Percentiles rank a stretch among this genome's conserved stretches.
Evolutionary conservation across 371 early-diverging fungal genomes (phyloP).

Genomic region (Entomophthora muscae): DNA sequence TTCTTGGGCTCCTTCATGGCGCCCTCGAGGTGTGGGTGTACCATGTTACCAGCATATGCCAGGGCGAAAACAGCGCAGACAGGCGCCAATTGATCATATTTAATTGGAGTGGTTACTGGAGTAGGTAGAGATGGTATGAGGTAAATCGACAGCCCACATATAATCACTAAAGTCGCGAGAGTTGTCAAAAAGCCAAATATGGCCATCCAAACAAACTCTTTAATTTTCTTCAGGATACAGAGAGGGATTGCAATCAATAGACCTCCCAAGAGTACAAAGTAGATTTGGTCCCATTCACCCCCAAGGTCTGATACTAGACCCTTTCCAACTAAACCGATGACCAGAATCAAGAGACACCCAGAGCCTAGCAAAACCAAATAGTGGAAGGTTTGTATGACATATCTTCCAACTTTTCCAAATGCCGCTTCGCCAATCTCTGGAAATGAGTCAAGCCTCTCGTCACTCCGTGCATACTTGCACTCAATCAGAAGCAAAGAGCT

Average conservation of each 20-base stretch:
- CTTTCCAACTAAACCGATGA: slow-evolving; percentile 18
- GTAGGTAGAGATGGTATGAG: neutral
- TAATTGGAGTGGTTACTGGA: slow-evolving; percentile 1
- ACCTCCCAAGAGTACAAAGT: neutral
- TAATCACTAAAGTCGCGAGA: neutral
- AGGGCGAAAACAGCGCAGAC: slow-evolving; percentile 41
- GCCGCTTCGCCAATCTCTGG: slow-evolving; percentile 20
- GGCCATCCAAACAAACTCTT: slow-evolving; percentile 5
- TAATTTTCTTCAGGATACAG: neutral
- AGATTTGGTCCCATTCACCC: neutral
- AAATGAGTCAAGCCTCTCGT: slow-evolving; percentile 10
- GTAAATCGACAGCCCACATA: neutral
- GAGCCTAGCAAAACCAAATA: slow-evolving; percentile 35
- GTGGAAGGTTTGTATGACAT: slow-evolving; percentile 28
- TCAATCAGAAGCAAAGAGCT: slow-evolving; percentile 9
- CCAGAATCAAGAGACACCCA: slow-evolving; percentile 31
- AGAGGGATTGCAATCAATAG: neutral
- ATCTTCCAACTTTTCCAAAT: slow-evolving; percentile 17
- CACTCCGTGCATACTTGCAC: slow-evolving; percentile 9
- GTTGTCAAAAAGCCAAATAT: slow-evolving; percentile 3
- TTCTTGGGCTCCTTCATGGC: slow-evolving; percentile 33
- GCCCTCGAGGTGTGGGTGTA: slow-evolving; percentile 29
- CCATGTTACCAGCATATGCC: slow-evolving; percentile 58
- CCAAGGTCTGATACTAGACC: neutral
- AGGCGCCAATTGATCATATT: neutral